Evolutionary conservation across 2,329 filamentous ascomycete genomes (phyloP).

Genomic region (Microdochium nivale): DNA sequence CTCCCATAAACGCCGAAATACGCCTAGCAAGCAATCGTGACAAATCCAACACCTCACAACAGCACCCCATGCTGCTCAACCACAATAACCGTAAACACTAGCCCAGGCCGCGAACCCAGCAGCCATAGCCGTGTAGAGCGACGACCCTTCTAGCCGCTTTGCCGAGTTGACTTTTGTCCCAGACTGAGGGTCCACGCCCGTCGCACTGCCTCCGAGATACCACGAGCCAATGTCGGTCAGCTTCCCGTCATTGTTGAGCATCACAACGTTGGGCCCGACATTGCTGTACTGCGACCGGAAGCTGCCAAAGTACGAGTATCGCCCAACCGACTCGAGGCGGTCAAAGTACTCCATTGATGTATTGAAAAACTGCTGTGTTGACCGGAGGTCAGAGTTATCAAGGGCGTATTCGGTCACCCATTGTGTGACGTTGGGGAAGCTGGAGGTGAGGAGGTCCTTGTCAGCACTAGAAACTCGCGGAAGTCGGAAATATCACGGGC

Average conservation of each 20-base stretch:
- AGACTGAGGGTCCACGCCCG: slow-evolving; percentile 29
- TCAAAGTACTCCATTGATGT: slow-evolving; percentile 59
- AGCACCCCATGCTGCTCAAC: not conserved
- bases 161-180: not conserved
- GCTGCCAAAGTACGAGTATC: slow-evolving; percentile 69
- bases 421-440: slow-evolving; percentile 52
- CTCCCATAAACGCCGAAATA: no score
- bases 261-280: slow-evolving; percentile 63
- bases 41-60: no score
- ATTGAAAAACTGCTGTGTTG: slow-evolving; percentile 62
- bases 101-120: not conserved
- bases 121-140: not conserved
- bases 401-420: slow-evolving; percentile 76
- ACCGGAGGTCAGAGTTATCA: slow-evolving; percentile 42
- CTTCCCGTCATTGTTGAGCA: slow-evolving; percentile 58
- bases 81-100: not conserved
- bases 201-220: slow-evolving; percentile 57
- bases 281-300: slow-evolving; percentile 65
- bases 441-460: slow-evolving; percentile 16
- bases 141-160: not conserved
- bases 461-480: not conserved
- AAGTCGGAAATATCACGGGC: not conserved
- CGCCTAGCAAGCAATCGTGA: no score
- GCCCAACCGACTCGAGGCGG: slow-evolving; percentile 48
- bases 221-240: slow-evolving; percentile 69